Evolutionary conservation across 306 rosid genomes (phyloP).

Genomic region (Dicorynia guianensis): DNA sequence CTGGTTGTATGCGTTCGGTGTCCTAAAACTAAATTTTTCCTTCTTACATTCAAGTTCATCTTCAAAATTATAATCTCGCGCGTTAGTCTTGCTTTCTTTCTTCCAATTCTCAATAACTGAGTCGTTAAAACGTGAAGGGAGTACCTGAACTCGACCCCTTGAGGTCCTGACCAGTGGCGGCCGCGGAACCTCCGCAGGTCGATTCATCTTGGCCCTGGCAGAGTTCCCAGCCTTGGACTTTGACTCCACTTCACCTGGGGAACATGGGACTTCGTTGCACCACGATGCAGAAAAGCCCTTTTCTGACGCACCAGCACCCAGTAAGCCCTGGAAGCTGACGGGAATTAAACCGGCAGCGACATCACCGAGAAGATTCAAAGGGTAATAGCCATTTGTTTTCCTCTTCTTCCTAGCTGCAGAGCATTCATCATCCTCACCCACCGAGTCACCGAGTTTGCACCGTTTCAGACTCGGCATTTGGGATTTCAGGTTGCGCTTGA

Average conservation of each 20-base stretch:
- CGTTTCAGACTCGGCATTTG: slow-evolving; percentile 99
- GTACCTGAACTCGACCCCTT: slow-evolving; percentile 97
- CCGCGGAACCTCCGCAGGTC: slow-evolving; percentile 60
- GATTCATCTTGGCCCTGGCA: slow-evolving; percentile 42
- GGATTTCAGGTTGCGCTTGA: slow-evolving; percentile 90
- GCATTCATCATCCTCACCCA: slow-evolving; percentile 76
- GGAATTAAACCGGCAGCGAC: slow-evolving; percentile 88
- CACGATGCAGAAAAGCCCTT: slow-evolving; percentile 71
- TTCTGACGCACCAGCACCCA: slow-evolving; percentile 57
- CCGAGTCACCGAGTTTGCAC: slow-evolving; percentile 68
- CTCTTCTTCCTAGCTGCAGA: slow-evolving; percentile 75
- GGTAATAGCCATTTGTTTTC: slow-evolving; percentile 76
- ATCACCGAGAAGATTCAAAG: slow-evolving; percentile 85
- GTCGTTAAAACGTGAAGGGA: slow-evolving; percentile 95
- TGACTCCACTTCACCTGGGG: slow-evolving; percentile 61
- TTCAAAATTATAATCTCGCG: slow-evolving; percentile 57
- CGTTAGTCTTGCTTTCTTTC: slow-evolving; percentile 70
- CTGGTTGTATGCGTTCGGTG: slow-evolving; percentile 51
- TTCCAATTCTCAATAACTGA: slow-evolving; percentile 97
- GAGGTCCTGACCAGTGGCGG: slow-evolving; percentile 94
- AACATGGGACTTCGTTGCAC: slow-evolving; percentile 68
- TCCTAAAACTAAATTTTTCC: slow-evolving; percentile 59
- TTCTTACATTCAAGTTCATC: slow-evolving; percentile 64
- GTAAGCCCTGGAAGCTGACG: slow-evolving; percentile 63
- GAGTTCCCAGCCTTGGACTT: slow-evolving; percentile 50